Base-by-base conservation (phyloP, 2,329 filamentous ascomycete genomes). In the Aureobasidium sp. region DNA sequence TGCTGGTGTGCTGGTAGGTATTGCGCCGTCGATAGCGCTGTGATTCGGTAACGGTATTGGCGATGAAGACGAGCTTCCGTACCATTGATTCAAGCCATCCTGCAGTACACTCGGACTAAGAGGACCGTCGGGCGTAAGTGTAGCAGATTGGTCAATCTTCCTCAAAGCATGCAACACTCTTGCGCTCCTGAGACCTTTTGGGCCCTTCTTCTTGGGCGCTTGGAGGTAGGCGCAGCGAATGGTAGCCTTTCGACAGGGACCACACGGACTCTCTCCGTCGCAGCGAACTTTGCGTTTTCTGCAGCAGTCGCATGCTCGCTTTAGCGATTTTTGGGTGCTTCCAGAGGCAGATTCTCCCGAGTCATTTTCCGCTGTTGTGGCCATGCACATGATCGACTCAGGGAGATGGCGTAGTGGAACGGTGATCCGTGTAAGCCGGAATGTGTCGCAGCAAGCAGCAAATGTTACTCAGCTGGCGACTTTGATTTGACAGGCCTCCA, bases 251-350 rank as follows among this genome's bases (percentile, higher is more conserved):
- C 66, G 67, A 63, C 72, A 73, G n/a, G 72, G 72, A 13, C 64
- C 65, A 63, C 71, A 73, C 29, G 72, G 70, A 44, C 72, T 69
- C 29, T 62, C 58, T 16, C 69, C 70, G 64, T 74, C 71, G 53
- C 72, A 74, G 37, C 65, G 67, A 9, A 74, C 71, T 63, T 74
- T 74, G 11, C 72, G 59, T 61, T 73, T 74, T 10, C 72, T 63
- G 55, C 72, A 74, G 62, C 72, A 74, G 60, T 74, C 72, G 63
- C 72, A 74, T 15, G 72, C 72, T 62, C 72, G 65, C 48, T 70
- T 68, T 32, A 69, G 54, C 30, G 66, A 64, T 50, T 54, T 59
- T 41, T 45, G 39, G 16, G 39, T 37, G 29, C 21, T 62, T 47
- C 63, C 37, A 32, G 49, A 41, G 41, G 41, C 54, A 37, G 44